Evolutionary conservation across 352 stramenopile species (phyloP).

Genomic region (Phytopythium mirpurense): DNA sequence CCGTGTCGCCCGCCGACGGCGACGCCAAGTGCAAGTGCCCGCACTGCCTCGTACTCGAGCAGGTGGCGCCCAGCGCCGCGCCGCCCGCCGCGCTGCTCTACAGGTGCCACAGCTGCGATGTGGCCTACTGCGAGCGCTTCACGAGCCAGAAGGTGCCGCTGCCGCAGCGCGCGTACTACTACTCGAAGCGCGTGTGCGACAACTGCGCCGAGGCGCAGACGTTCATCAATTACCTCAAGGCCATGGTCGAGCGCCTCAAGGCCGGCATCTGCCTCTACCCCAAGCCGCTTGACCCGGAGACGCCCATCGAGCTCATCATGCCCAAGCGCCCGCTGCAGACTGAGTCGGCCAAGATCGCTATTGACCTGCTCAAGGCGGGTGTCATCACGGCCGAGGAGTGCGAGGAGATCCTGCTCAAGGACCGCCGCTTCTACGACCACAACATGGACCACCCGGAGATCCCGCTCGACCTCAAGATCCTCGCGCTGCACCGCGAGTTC

Average conservation of each 20-base stretch:
- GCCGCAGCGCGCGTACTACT: conserved; percentile 75
- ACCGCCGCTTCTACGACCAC: conserved; percentile 80
- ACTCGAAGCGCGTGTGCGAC: conserved; percentile 84
- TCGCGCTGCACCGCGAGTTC: conserved; percentile 85
- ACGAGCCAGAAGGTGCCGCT: conserved; percentile 76
- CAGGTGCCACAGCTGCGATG: conserved; percentile 81
- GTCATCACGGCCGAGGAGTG: conserved; percentile 85
- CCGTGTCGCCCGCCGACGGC: conserved; percentile 40
- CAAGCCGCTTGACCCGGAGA: conserved; percentile 75
- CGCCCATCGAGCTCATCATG: conserved; percentile 86
- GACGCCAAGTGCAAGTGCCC: conserved; percentile 68
- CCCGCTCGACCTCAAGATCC: conserved; percentile 79
- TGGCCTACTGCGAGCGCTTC: conserved; percentile 76
- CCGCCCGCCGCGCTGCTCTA: conserved; percentile 47
- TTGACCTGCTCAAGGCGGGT: conserved; percentile 77
- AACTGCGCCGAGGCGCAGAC: conserved; percentile 79
- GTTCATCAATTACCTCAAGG: conserved; percentile 82
- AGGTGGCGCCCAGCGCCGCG: conserved; percentile 13
- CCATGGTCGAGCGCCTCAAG: conserved; percentile 82
- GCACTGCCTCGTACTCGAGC: conserved; percentile 45
- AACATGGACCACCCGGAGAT: conserved; percentile 83
- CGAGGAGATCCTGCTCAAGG: conserved; percentile 78
- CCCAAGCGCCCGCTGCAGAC: conserved; percentile 79
- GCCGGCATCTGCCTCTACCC: conserved; percentile 84
- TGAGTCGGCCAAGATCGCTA: conserved; percentile 80